Conservation (phyloP, 2,329 filamentous ascomycete species). For the Periglandula ipomoeae region DNA sequence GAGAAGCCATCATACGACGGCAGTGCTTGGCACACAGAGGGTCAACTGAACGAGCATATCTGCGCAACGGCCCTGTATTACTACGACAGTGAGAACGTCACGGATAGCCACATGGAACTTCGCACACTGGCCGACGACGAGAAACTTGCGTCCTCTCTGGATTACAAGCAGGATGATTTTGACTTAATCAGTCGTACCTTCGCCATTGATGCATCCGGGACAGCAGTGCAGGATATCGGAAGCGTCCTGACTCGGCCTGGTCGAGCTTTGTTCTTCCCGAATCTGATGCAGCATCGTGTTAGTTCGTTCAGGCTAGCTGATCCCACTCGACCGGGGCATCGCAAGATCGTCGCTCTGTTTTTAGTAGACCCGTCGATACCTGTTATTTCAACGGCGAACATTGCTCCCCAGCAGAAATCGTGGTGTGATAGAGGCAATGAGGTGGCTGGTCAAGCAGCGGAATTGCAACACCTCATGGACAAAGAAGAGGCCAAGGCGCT, state of each 20-base stretch:
- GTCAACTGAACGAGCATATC: constrained; percentile 20
- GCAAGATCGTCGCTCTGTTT: not conserved
- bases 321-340: not conserved
- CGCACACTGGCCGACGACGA: not conserved
- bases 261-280: not conserved
- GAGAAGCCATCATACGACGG: not conserved
- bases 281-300: not conserved
- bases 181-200: not conserved
- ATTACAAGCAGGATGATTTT: not conserved
- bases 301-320: not conserved
- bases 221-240: not conserved
- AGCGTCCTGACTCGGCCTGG: not conserved
- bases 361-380: not conserved
- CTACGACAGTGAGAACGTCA: constrained; percentile 7
- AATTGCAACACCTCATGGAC: not conserved
- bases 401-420: not conserved
- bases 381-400: not conserved
- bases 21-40: constrained; percentile 12
- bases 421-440: not conserved
- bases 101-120: not conserved
- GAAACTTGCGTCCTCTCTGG: not conserved
- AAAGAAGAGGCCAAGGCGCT: not conserved
- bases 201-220: not conserved
- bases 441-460: not conserved
- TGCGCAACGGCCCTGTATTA: constrained; percentile 17